Percentiles rank a stretch among this genome's conserved stretches.
Conservation (phyloP, 1,139 yeast species). For the Pichia sp. region DNA sequence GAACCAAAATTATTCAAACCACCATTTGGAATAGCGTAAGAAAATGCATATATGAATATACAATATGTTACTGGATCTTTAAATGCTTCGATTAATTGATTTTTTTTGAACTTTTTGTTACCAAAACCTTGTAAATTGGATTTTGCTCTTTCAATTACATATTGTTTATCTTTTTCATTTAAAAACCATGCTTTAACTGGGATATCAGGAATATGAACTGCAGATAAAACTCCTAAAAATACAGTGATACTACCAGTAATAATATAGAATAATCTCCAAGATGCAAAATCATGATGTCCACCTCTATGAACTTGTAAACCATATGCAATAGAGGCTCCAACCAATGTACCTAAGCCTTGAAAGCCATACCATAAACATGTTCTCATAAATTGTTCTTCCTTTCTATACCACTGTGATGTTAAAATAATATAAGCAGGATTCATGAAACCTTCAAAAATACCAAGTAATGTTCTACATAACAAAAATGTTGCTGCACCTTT, state of each 20-base stretch:
- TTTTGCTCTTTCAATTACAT: constrained; percentile 31
- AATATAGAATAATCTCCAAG: constrained; percentile 42
- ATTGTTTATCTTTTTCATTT: constrained; percentile 29
- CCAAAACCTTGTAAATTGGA: constrained; percentile 38
- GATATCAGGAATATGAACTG: constrained; percentile 38
- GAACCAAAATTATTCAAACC: constrained; percentile 34
- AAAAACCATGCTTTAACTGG: constrained; percentile 43
- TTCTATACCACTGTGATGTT: constrained; percentile 48
- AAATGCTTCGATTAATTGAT: constrained; percentile 30
- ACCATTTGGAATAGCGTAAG: constrained; percentile 35
- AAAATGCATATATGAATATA: constrained; percentile 29
- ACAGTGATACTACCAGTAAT: constrained; percentile 42
- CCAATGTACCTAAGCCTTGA: constrained; percentile 49
- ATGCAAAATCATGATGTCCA: constrained; percentile 26
- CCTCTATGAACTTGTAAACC: constrained; percentile 36
- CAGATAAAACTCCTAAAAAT: constrained; percentile 35
- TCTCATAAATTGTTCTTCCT: constrained; percentile 46
- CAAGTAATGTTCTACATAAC: constrained; percentile 41
- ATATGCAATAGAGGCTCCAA: constrained; percentile 52
- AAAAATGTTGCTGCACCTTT: constrained; percentile 34
- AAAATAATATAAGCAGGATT: constrained; percentile 57
- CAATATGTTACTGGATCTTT: constrained; percentile 28
- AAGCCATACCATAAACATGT: constrained; percentile 46
- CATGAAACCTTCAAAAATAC: constrained; percentile 49
- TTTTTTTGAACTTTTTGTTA: constrained; percentile 32